phyloP scores from a whole-genome alignment of 177 flowering plant species.

The Vitis hybrid region DNA sequence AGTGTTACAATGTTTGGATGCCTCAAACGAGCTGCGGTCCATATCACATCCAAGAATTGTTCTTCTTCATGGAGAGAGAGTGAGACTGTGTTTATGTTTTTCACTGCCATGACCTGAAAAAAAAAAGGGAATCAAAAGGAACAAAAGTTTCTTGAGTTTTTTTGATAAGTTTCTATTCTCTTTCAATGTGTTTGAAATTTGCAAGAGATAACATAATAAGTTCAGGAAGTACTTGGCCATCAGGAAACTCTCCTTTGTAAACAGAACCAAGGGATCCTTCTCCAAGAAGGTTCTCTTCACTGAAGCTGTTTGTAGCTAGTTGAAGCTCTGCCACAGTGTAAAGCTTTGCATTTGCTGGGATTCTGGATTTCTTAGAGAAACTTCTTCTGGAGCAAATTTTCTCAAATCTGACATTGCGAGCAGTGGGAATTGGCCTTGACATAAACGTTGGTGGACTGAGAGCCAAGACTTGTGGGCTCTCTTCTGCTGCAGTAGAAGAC shows the following conservation, averaged over 20 bases:
- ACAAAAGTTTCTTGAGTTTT: not conserved
- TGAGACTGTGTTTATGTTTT: slow-evolving; percentile 47
- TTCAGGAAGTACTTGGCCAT: slow-evolving; percentile 54
- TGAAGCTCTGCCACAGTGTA: slow-evolving; percentile 66
- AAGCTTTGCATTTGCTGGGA: slow-evolving; percentile 36
- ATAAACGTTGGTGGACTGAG: slow-evolving; percentile 27
- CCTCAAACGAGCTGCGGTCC: slow-evolving; percentile 53
- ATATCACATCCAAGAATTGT: slow-evolving; percentile 62
- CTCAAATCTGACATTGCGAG: slow-evolving; percentile 27
- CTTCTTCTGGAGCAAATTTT: slow-evolving; percentile 41
- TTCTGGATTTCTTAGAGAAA: slow-evolving; percentile 40
- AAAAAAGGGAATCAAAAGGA: not conserved
- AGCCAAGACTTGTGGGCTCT: slow-evolving; percentile 28
- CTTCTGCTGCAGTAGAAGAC: slow-evolving; percentile 33
- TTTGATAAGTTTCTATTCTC: not conserved
- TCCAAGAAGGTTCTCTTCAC: slow-evolving; percentile 63
- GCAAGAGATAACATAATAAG: not conserved
- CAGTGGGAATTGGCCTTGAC: slow-evolving; percentile 33
- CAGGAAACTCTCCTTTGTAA: slow-evolving; percentile 65
- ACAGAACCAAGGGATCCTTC: slow-evolving; percentile 90
- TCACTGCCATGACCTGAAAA: slow-evolving; percentile 66
- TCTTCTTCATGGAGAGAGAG: slow-evolving; percentile 76
- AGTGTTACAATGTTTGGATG: slow-evolving; percentile 78
- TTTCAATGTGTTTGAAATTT: not conserved
- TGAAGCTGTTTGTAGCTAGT: slow-evolving; percentile 65